Conservation (phyloP, 164 flowering plant genomes). For the Chimonanthus praecox region DNA sequence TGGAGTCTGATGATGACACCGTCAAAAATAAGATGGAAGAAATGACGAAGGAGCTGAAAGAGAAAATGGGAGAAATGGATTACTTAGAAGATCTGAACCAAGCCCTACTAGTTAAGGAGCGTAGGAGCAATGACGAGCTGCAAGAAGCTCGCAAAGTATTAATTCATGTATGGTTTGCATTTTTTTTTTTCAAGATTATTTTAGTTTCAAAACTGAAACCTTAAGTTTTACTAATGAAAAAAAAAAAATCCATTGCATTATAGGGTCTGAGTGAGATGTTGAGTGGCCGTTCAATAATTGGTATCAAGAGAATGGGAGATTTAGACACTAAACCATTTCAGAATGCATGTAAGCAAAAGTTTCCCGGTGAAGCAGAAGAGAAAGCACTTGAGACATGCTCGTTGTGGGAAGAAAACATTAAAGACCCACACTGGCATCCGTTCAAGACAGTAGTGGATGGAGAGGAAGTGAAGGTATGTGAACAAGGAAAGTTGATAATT, state of each 20-base stretch:
- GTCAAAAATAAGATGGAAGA: constrained; percentile 29
- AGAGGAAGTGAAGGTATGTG: constrained; percentile 23
- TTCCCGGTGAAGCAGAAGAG: constrained; percentile 23
- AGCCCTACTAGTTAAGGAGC: constrained; percentile 49
- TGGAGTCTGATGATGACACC: constrained; percentile 46
- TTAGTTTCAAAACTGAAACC: too few species aligned
- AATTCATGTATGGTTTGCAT: constrained; percentile 32
- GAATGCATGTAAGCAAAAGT: constrained; percentile 23
- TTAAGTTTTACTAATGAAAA: too few species aligned
- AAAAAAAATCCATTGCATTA: neutral
- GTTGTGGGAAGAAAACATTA: constrained; percentile 28
- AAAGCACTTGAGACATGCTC: constrained; percentile 27
- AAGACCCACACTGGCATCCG: constrained; percentile 35
- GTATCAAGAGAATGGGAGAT: constrained; percentile 86
- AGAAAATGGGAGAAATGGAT: constrained; percentile 50
- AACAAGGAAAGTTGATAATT: too few species aligned
- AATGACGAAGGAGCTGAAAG: constrained; percentile 32
- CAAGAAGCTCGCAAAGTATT: constrained; percentile 55
- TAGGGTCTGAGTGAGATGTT: constrained; percentile 57
- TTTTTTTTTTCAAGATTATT: too few species aligned
- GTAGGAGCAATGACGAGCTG: constrained; percentile 24
- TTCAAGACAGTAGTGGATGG: constrained; percentile 16
- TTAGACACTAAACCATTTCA: constrained; percentile 43
- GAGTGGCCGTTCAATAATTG: constrained; percentile 31
- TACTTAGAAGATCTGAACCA: constrained; percentile 34